phyloP scores from a whole-genome alignment of 2,329 filamentous ascomycete species.

The Alternaria sp. region DNA sequence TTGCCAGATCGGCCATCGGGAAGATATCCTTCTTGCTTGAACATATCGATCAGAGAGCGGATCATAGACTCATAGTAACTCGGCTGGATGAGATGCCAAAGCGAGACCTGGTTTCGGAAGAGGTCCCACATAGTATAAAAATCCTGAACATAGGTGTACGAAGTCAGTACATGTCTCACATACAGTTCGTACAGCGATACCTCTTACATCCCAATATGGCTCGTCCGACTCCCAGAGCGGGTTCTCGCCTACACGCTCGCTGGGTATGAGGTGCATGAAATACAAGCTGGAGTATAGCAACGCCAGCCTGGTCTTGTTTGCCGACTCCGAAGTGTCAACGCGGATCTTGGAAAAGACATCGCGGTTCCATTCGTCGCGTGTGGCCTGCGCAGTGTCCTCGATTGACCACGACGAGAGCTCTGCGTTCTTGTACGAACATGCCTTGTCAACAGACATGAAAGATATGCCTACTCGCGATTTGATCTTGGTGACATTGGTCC shows the following conservation, averaged over 20 bases:
- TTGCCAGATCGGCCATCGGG: slow-evolving; percentile 68
- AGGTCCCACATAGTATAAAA: slow-evolving; percentile 66
- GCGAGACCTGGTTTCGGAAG: slow-evolving; percentile 60
- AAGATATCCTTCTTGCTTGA: slow-evolving; percentile 67
- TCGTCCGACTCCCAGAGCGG: slow-evolving; percentile 70
- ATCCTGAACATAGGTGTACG: too few relatives aligned
- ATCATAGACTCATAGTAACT: slow-evolving; percentile 69
- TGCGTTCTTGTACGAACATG: slow-evolving; percentile 55
- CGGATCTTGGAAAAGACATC: slow-evolving; percentile 65
- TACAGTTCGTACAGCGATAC: neutral
- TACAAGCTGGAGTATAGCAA: slow-evolving; percentile 45
- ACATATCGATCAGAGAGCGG: slow-evolving; percentile 71
- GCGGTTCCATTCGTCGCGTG: slow-evolving; percentile 55
- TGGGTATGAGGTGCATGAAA: slow-evolving; percentile 47
- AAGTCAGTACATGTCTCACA: neutral
- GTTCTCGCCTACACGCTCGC: slow-evolving; percentile 64
- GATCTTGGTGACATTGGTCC: slow-evolving; percentile 48
- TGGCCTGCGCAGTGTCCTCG: slow-evolving; percentile 48
- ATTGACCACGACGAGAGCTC: slow-evolving; percentile 55
- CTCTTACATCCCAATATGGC: slow-evolving; percentile 70
- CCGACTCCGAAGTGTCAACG: slow-evolving; percentile 33
- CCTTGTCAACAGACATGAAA: slow-evolving; percentile 53
- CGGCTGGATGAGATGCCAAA: slow-evolving; percentile 69
- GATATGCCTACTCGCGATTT: slow-evolving; percentile 60
- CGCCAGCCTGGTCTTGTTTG: slow-evolving; percentile 41